phyloP scores from a whole-genome alignment of 2,329 filamentous ascomycete species.

The Lecanoromycetidae sp. region DNA sequence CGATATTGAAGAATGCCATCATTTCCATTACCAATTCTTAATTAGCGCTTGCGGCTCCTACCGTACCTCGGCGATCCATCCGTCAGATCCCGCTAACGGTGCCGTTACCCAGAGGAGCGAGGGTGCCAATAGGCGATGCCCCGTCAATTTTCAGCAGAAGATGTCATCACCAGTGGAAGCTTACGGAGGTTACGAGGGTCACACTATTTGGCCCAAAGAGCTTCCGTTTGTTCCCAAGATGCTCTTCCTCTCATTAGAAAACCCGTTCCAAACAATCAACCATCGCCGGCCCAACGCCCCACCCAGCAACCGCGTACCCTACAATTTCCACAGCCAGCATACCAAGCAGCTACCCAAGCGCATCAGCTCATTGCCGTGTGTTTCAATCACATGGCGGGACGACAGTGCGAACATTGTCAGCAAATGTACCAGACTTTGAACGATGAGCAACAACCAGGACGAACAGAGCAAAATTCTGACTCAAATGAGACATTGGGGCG shows the following conservation, averaged over 20 bases:
- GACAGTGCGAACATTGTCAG: conserved; percentile 7
- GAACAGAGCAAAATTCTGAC: neutral
- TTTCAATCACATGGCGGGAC: conserved; percentile 9
- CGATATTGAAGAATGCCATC: no score
- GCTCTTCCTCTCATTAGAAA: conserved; percentile 3
- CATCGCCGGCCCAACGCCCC: no score
- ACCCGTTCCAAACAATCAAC: no score
- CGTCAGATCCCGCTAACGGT: neutral
- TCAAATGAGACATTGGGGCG: conserved; percentile 6
- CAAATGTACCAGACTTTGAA: neutral
- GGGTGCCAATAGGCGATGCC: neutral
- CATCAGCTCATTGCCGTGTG: conserved; percentile 11
- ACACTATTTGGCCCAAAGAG: conserved; percentile 7
- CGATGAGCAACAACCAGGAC: neutral
- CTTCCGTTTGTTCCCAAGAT: conserved; percentile 5
- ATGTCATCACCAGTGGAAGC: conserved; percentile 4
- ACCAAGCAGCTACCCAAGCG: neutral
- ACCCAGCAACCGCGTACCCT: no score
- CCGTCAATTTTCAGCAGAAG: neutral
- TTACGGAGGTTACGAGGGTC: neutral
- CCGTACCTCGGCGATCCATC: no score
- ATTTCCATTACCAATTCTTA: no score
- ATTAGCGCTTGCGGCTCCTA: no score
- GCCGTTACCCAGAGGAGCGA: neutral
- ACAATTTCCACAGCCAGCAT: neutral